Percentiles rank a stretch among this genome's conserved stretches.
These are phyloP conservation scores for Penicillium mononematosum DNA, from an alignment of 495 filamentous ascomycete genomes.

Conservation along the genomic window DNA sequence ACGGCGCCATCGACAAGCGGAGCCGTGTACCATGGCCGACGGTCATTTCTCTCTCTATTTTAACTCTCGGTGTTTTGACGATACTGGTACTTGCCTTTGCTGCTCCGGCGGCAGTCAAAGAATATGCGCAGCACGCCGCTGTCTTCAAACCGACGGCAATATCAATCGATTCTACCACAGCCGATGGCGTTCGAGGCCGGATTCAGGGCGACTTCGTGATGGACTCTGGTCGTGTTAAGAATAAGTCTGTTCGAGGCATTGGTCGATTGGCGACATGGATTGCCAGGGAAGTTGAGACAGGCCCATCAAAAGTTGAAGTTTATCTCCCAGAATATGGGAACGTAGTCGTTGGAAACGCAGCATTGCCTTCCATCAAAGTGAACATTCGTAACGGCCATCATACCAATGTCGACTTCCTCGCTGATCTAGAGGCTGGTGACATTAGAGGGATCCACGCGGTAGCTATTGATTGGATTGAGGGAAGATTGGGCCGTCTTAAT, in stretches of 20 bases:
- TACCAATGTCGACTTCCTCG: constrained; percentile 74
- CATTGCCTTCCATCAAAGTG: constrained; percentile 68
- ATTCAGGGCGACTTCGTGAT: constrained; percentile 77
- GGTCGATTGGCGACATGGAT: constrained; percentile 83
- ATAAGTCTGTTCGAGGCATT: constrained; percentile 65
- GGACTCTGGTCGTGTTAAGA: constrained; percentile 71
- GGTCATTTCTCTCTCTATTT: constrained; percentile 51
- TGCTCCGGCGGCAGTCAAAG: constrained; percentile 72
- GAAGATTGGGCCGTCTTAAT: constrained; percentile 63
- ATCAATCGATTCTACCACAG: constrained; percentile 78
- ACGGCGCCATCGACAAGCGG: constrained; percentile 25
- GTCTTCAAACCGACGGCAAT: constrained; percentile 78
- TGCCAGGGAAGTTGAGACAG: constrained; percentile 66
- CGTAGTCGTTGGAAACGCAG: constrained; percentile 72
- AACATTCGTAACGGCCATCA: constrained; percentile 72
- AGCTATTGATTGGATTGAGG: constrained; percentile 84
- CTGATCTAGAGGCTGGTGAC: constrained; percentile 71
- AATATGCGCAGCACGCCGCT: constrained; percentile 80
- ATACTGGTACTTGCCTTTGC: constrained; percentile 70
- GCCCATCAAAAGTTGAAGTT: constrained; percentile 67
- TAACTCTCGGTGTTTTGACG: constrained; percentile 47
- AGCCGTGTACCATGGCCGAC: constrained; percentile 53
- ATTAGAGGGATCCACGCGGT: constrained; percentile 75
- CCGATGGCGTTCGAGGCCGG: constrained; percentile 70
- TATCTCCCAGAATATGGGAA: constrained; percentile 83